Conservation (phyloP, 2,329 filamentous ascomycete genomes). For the Blastomyces parvus region DNA sequence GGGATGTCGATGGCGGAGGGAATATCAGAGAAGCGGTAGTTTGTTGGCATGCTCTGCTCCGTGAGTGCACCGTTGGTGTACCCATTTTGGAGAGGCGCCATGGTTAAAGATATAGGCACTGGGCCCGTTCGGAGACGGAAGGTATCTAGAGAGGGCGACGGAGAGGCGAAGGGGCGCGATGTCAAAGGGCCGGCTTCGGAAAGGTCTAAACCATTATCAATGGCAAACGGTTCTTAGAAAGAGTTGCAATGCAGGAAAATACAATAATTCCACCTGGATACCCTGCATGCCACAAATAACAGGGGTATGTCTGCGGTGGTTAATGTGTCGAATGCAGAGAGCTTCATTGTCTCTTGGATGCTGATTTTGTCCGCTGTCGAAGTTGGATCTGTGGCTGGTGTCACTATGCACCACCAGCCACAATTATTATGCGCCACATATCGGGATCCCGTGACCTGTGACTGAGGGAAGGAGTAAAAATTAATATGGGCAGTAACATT, state of each 20-base stretch:
- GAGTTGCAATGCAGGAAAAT: background rate
- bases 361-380: background rate
- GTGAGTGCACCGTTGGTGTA: conserved; percentile 41
- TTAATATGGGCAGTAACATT: background rate
- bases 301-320: background rate
- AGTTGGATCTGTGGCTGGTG: conserved; percentile 2
- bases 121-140: background rate
- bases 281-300: background rate
- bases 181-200: background rate
- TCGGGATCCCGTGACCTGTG: background rate
- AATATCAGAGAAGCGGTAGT: conserved; percentile 51
- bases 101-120: conserved; percentile 24
- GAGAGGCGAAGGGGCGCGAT: background rate
- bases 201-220: conserved; percentile 5
- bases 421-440: background rate
- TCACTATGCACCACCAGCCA: background rate
- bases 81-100: conserved; percentile 45
- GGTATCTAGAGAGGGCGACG: background rate
- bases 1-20: conserved; percentile 56
- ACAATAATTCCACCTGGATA: background rate
- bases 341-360: background rate
- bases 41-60: conserved; percentile 26
- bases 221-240: background rate
- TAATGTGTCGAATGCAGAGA: background rate
- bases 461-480: background rate